Evolutionary conservation across 2,329 filamentous ascomycete genomes (phyloP), one percentile per base, ranked within the genome.

Genomic region (Ceratocystis variospora): DNA sequence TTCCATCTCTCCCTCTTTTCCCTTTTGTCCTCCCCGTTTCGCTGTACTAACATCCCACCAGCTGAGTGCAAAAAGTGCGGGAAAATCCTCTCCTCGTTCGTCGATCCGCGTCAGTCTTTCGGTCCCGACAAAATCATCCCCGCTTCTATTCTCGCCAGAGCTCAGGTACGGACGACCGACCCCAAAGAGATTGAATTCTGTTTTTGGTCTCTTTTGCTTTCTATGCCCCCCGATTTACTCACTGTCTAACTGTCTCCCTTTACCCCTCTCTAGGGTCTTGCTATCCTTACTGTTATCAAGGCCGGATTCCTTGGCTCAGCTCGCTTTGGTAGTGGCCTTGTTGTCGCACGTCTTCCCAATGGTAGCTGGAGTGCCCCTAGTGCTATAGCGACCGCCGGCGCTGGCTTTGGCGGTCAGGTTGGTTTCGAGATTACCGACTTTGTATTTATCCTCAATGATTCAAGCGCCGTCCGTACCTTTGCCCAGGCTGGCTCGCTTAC

Each of bases 121-220:
- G 91, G 93, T 5, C 93, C 94, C 66, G 94, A 97, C 77, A 97
- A 97, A 77, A 87, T 99, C 74, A 99, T 99, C 72, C 94, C 94
- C 62, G 92, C 93, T 6, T 83, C 87, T 64, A 83, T 99, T 71
- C 86, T 99, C 72, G 88, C 88, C 70, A 90, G 90, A 76, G 94
- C 94, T 72, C 96, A 99, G 85, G 88, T 90, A 77, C 68, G 88
- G 90, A 77, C 68, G 72, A 70, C 61, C 5, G 8, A 57, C 46
- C 12, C 5, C 28, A 22, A 19, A 5, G 48, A 19, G 1, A 5
- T n/a, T 44, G 28, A 45, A 12, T 15, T 8, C 48, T 2, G 17
- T 46, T 6, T 45, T 25, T 22, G 19, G 17, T 19, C 22, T 31
- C 25, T 50, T 4, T 48, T 48, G n/a, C 46, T 28, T 10, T 22